Percentiles rank a stretch among this genome's conserved stretches.
phyloP scores from a whole-genome alignment of 2,329 filamentous ascomycete genomes.

The Thielaviopsis populi region DNA sequence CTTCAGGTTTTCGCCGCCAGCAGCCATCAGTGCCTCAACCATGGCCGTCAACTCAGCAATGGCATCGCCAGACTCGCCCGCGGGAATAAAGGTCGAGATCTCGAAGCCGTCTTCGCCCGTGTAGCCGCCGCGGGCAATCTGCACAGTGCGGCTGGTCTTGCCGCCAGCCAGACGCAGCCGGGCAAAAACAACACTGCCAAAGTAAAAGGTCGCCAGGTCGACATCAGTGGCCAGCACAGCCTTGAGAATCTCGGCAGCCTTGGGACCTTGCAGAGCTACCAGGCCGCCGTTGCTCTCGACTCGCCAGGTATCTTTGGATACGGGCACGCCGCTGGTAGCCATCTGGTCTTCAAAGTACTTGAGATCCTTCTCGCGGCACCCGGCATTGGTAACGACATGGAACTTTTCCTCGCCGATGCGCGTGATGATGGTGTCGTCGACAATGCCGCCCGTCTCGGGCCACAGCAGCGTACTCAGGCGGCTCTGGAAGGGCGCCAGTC shows the following conservation, averaged over 20 bases:
- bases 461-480: slow-evolving; percentile 76
- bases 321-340: slow-evolving; percentile 39
- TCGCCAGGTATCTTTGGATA: slow-evolving; percentile 44
- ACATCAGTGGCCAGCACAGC: slow-evolving; percentile 40
- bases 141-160: slow-evolving; percentile 26
- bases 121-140: slow-evolving; percentile 83
- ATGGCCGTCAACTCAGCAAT: slow-evolving; percentile 33
- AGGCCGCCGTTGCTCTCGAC: slow-evolving; percentile 60
- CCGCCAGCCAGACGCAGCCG: slow-evolving; percentile 47
- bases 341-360: slow-evolving; percentile 61
- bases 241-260: slow-evolving; percentile 53
- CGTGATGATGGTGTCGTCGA: slow-evolving; percentile 88
- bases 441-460: slow-evolving; percentile 69
- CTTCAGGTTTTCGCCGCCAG: slow-evolving; percentile 49
- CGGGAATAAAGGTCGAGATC: slow-evolving; percentile 54
- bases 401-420: slow-evolving; percentile 58
- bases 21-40: slow-evolving; percentile 52
- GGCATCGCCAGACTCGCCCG: slow-evolving; percentile 41
- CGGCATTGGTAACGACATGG: slow-evolving; percentile 93
- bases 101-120: slow-evolving; percentile 98
- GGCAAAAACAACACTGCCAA: slow-evolving; percentile 58
- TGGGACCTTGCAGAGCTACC: slow-evolving; percentile 77
- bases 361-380: slow-evolving; percentile 76
- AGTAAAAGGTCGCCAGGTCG: slow-evolving; percentile 57
- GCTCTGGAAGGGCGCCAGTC: slow-evolving; percentile 51